These are phyloP conservation scores for Fraxinus xanthoxyloides DNA, from an alignment of 305 asterid species.

Conservation along the genomic window DNA sequence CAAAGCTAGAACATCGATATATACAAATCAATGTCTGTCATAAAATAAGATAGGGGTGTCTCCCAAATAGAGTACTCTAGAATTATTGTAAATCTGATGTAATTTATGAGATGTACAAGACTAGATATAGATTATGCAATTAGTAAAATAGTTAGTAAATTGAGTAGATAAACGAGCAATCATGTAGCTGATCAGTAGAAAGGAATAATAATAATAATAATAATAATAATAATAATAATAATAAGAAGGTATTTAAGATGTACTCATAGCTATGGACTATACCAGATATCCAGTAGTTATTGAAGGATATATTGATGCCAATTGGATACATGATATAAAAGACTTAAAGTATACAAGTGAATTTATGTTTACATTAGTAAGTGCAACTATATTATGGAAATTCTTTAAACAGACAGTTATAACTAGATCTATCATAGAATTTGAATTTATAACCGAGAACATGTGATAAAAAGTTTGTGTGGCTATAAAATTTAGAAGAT, in stretches of 20 bases:
- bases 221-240: no score
- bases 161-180: background rate
- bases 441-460: background rate
- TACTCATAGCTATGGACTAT: background rate
- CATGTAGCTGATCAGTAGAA: background rate
- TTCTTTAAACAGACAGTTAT: background rate
- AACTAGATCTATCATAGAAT: background rate
- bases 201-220: background rate
- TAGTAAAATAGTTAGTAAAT: background rate
- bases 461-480: background rate
- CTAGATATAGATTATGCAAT: background rate
- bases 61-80: background rate
- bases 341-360: background rate
- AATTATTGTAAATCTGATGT: background rate
- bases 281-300: background rate
- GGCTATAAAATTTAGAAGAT: background rate
- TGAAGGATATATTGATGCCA: background rate
- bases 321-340: no score
- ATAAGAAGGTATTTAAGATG: background rate
- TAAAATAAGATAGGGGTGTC: no score
- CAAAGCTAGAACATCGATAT: no score
- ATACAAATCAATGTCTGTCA: background rate
- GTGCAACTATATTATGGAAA: background rate
- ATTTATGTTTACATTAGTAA: no score
- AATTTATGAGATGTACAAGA: background rate